These are phyloP conservation scores for Bipolaris bicolor DNA, from an alignment of 2,329 filamentous ascomycete species.

Conservation along the genomic window DNA sequence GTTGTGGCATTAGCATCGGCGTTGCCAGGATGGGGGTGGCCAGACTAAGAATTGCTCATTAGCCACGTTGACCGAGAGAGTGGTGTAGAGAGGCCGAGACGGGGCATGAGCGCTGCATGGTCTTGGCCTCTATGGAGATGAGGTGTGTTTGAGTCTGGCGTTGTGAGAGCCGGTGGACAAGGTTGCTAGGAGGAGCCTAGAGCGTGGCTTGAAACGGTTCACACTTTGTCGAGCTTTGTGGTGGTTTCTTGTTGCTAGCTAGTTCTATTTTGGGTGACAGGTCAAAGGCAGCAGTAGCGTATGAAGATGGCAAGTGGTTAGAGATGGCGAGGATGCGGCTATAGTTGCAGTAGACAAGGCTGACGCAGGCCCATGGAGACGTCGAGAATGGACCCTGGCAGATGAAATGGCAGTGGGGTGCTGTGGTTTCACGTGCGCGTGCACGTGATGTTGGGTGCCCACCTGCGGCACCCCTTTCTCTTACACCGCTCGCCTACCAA, in stretches of 20 bases:
- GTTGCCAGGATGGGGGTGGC: background rate
- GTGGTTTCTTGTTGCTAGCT: background rate
- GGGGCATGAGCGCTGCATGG: background rate
- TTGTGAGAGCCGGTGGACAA: background rate
- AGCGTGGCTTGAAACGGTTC: background rate
- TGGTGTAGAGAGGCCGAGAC: background rate
- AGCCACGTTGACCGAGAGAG: background rate
- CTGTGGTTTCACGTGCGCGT: background rate
- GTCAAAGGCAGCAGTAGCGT: background rate
- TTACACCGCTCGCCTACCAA: background rate
- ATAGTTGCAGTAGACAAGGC: background rate
- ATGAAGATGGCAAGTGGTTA: background rate
- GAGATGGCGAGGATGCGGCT: background rate
- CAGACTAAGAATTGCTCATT: background rate
- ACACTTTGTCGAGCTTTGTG: too few relatives aligned
- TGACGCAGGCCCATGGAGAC: background rate
- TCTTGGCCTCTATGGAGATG: background rate
- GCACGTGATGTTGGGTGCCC: background rate
- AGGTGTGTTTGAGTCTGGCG: background rate
- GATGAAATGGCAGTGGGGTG: background rate
- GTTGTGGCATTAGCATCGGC: background rate
- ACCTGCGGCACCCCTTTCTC: background rate
- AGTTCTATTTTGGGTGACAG: background rate
- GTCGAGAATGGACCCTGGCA: background rate
- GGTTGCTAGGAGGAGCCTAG: background rate